These are phyloP conservation scores for Colletotrichum destructivum DNA, from an alignment of 2,329 filamentous ascomycete species.

Conservation along the genomic window DNA sequence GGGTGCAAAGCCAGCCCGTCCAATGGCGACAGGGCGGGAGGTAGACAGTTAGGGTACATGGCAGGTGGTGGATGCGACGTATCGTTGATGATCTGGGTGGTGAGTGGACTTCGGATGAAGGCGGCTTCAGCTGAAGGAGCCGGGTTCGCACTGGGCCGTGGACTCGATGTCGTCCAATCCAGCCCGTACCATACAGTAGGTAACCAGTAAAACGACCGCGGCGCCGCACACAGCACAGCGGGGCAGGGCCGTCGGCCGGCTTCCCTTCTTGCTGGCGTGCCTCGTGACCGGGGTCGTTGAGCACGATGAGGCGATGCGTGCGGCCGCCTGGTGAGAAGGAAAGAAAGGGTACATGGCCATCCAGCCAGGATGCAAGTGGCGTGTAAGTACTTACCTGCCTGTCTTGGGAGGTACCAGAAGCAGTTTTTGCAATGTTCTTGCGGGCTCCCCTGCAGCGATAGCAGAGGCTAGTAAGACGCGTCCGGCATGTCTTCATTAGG, in stretches of 20 bases:
- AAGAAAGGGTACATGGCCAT: slow-evolving; percentile 24
- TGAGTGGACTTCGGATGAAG: slow-evolving; percentile 21
- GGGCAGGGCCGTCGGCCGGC: slow-evolving; percentile 1
- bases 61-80: neutral
- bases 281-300: slow-evolving; percentile 6
- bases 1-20: neutral
- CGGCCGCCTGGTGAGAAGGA: neutral
- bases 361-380: slow-evolving; percentile 20
- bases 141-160: slow-evolving; percentile 2
- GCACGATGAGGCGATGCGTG: slow-evolving; percentile 15
- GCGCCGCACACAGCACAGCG: slow-evolving; percentile 1
- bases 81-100: neutral
- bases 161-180: slow-evolving; percentile 10
- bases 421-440: slow-evolving; percentile 32
- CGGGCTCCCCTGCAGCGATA: slow-evolving; percentile 40
- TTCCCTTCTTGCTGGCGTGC: slow-evolving; percentile 2
- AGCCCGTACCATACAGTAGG: slow-evolving; percentile 6
- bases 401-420: slow-evolving; percentile 24
- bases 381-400: slow-evolving; percentile 42
- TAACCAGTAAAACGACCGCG: slow-evolving; percentile 15
- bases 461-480: slow-evolving; percentile 43
- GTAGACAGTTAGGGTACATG: neutral
- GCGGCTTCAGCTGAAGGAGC: neutral
- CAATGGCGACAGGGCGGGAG: neutral
- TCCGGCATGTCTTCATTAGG: slow-evolving; percentile 43